Percentiles rank a stretch among this genome's conserved stretches.
Evolutionary conservation across 495 filamentous ascomycete species (phyloP).

Genomic region (Lentithecium fluviatile): DNA sequence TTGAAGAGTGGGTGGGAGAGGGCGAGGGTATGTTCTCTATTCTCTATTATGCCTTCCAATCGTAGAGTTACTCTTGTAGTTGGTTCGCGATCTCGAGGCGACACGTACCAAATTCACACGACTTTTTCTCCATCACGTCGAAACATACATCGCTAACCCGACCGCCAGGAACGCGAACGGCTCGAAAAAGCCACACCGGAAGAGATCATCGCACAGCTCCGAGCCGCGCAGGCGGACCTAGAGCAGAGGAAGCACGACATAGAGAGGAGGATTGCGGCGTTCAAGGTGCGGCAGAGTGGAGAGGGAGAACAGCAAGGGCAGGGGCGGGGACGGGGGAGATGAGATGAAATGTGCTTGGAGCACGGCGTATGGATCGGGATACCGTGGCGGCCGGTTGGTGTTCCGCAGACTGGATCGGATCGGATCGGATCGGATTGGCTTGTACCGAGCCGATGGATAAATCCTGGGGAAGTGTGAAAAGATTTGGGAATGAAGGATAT

Average conservation of each 20-base stretch:
- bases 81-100: too few species aligned
- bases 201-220: slow-evolving; percentile 55
- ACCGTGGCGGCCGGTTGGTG: too few species aligned
- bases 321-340: slow-evolving; percentile 17
- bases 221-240: slow-evolving; percentile 49
- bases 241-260: slow-evolving; percentile 53
- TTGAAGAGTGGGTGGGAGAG: slow-evolving; percentile 54
- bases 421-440: too few species aligned
- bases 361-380: too few species aligned
- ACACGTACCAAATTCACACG: too few species aligned
- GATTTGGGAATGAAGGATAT: too few species aligned
- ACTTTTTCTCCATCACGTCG: too few species aligned
- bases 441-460: too few species aligned
- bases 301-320: slow-evolving; percentile 9
- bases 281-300: slow-evolving; percentile 30
- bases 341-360: slow-evolving; percentile 1
- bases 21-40: slow-evolving; percentile 31
- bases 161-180: slow-evolving; percentile 30
- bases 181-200: slow-evolving; percentile 50
- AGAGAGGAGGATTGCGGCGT: slow-evolving; percentile 56
- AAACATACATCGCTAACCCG: too few species aligned
- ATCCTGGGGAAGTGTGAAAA: too few species aligned
- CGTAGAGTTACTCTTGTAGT: neutral
- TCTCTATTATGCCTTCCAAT: neutral
- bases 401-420: too few species aligned